Evolutionary conservation across 805 yeast genomes (phyloP).

Genomic region (Hanseniaspora valbyensis): DNA sequence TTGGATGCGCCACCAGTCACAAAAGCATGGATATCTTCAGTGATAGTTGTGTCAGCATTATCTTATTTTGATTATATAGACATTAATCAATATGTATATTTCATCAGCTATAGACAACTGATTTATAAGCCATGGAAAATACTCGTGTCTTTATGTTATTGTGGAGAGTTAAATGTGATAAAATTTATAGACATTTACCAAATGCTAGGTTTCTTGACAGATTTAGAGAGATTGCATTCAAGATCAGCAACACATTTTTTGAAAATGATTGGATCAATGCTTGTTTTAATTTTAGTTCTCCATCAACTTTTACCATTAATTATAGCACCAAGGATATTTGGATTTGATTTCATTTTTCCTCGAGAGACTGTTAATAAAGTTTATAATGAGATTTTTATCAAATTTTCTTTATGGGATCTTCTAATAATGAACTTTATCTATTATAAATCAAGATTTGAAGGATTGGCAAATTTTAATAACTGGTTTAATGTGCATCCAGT

Average conservation of each 20-base stretch:
- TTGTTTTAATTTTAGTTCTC: background rate
- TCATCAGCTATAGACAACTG: background rate
- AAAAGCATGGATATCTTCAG: conserved; percentile 8
- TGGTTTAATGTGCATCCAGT: conserved; percentile 12
- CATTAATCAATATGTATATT: background rate
- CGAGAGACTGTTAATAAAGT: background rate
- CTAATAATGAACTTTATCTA: conserved; percentile 5
- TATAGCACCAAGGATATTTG: background rate
- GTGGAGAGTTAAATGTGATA: background rate
- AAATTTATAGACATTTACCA: background rate
- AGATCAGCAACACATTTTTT: background rate
- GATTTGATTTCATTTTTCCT: background rate
- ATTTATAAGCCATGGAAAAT: background rate
- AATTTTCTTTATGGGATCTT: conserved; percentile 2
- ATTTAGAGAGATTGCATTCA: background rate
- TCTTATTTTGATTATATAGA: background rate
- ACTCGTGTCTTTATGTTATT: background rate
- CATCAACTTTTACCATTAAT: background rate
- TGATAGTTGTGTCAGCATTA: background rate
- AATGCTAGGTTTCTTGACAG: background rate
- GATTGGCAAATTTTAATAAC: conserved; percentile 1
- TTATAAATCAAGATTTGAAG: conserved; percentile 2
- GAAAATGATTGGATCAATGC: background rate
- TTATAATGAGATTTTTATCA: background rate
- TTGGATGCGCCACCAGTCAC: conserved; percentile 12